Conservation (phyloP, 305 asterid species). For the Fraxinus floribunda region DNA sequence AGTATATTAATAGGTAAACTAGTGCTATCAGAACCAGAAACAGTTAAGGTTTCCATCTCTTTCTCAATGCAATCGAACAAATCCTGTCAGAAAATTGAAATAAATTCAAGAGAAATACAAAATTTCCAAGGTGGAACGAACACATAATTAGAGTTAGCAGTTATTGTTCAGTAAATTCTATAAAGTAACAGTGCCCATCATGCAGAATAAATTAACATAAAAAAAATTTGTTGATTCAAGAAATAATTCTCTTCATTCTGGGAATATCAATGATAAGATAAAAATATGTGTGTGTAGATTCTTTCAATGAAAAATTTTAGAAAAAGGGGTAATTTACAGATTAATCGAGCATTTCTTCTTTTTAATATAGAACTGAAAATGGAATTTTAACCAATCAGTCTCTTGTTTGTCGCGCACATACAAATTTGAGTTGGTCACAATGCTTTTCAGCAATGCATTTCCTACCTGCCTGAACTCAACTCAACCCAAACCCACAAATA, state of each 20-base stretch:
- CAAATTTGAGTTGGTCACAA: background rate
- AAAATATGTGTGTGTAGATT: no score
- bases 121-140: background rate
- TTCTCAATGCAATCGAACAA: conserved; percentile 74
- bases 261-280: no score
- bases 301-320: no score
- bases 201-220: background rate
- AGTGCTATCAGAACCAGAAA: conserved; percentile 41
- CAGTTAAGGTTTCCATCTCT: conserved; percentile 61
- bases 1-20: conserved; percentile 43
- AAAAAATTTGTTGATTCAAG: background rate
- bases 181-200: background rate
- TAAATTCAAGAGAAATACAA: conserved; percentile 17
- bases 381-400: background rate
- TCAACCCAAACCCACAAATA: background rate
- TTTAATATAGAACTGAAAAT: background rate
- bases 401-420: background rate
- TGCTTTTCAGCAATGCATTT: background rate
- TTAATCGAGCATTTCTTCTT: no score
- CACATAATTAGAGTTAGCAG: conserved; percentile 1
- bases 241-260: background rate
- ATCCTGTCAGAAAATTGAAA: conserved; percentile 42
- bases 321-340: no score
- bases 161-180: background rate
- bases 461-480: conserved; percentile 14